Conservation (phyloP, 192 early-diverging fungal species). For the Backusella psychrophila region DNA sequence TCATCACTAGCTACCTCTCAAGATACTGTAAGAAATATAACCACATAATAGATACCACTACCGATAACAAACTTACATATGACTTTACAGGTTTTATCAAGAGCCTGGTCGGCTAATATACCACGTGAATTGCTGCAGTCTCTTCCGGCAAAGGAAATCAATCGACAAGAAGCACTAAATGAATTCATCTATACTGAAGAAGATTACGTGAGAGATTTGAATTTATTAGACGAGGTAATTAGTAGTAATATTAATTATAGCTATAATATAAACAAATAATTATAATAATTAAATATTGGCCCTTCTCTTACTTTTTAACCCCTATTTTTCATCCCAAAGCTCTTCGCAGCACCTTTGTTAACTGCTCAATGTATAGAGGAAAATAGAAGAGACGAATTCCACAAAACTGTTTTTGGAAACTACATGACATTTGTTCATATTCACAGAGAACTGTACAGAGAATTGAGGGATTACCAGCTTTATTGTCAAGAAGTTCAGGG, state of each 20-base stretch:
- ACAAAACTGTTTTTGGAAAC: constrained; percentile 71
- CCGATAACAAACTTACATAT: background rate
- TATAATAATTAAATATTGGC: background rate
- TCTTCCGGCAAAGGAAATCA: constrained; percentile 68
- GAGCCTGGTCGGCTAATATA: constrained; percentile 73
- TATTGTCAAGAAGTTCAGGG: constrained; percentile 23
- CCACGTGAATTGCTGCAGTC: constrained; percentile 67
- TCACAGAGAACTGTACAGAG: constrained; percentile 55
- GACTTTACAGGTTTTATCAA: constrained; percentile 17
- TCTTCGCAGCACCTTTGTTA: constrained; percentile 28
- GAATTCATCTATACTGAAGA: constrained; percentile 91
- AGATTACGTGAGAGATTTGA: constrained; percentile 90
- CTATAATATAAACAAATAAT: background rate
- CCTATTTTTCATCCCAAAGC: background rate
- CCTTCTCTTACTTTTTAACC: background rate
- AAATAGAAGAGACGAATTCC: constrained; percentile 46
- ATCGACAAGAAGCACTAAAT: constrained; percentile 93
- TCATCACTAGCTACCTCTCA: constrained; percentile 26
- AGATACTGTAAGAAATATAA: constrained; percentile 17
- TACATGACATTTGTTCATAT: constrained; percentile 55
- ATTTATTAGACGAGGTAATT: constrained; percentile 59
- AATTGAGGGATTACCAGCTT: constrained; percentile 54
- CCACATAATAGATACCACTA: background rate
- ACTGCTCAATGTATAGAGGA: constrained; percentile 29
- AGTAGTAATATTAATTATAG: background rate